Percentiles rank a stretch among this genome's conserved stretches.
Evolutionary conservation across 306 rosid species (phyloP).

Genomic region (Prunus kanzakura): DNA sequence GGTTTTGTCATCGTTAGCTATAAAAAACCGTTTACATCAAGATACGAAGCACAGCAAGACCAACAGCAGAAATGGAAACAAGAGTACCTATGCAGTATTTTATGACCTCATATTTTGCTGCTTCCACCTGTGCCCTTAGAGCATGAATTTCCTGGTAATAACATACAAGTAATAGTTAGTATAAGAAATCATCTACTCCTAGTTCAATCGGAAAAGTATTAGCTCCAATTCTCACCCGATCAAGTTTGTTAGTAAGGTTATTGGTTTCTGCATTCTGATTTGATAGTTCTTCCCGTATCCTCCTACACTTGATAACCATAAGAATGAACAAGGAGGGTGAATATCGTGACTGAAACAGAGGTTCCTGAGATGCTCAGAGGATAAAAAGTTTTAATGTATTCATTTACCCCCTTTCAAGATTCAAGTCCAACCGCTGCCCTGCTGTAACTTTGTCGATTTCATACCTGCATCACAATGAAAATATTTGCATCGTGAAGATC

Average conservation of each 20-base stretch:
- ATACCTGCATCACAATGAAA: constrained; percentile 53
- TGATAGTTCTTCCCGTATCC: constrained; percentile 83
- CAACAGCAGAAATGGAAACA: constrained; percentile 92
- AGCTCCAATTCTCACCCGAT: constrained; percentile 53
- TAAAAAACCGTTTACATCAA: constrained; percentile 49
- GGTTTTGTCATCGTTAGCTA: constrained; percentile 19
- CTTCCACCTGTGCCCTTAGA: constrained; percentile 86
- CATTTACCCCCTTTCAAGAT: constrained; percentile 88
- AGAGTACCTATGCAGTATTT: constrained; percentile 97
- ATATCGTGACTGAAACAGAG: constrained; percentile 5
- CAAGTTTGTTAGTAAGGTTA: constrained; percentile 87
- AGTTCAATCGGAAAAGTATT: not conserved
- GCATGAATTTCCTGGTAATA: constrained; percentile 77
- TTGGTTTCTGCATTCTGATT: constrained; percentile 85
- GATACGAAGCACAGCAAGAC: constrained; percentile 85
- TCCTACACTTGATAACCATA: constrained; percentile 48
- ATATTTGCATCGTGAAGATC: constrained; percentile 18
- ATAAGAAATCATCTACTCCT: not conserved
- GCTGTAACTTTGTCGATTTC: constrained; percentile 95
- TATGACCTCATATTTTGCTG: constrained; percentile 93
- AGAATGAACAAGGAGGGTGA: not conserved
- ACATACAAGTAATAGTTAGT: constrained; percentile 1
- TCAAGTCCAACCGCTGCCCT: constrained; percentile 92
- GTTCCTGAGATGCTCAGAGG: constrained; percentile 7
- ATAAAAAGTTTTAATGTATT: not conserved